Base-by-base conservation (phyloP, 148 eudicot species). In the Euryodendron excelsum region DNA sequence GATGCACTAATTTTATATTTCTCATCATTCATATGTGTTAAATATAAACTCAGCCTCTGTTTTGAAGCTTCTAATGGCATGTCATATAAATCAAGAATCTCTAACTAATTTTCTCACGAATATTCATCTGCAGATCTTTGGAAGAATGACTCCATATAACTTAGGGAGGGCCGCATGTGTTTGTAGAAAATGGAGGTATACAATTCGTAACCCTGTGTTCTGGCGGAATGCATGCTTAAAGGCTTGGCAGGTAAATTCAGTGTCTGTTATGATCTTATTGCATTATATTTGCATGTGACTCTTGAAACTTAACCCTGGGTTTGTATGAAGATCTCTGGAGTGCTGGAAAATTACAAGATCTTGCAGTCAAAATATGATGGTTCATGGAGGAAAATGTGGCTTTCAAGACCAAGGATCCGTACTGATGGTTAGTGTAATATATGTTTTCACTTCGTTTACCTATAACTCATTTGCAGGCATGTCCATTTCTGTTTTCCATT, bases 311-410 rank as follows among this genome's bases (percentile, higher is more conserved):
- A 53, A 76, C 15, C 28, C 59, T 48, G 37, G 5, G 3, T 14
- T 25, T 33, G 71, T 61, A 4, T 89, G 81, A 78, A 95, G 97
- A 65, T 90, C 71, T 82, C 83, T 80, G 96, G 96, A 71, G 83
- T 86, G 28, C 89, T 85, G 62, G 97, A 93, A 80, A 95, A 90
- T 81, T 95, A 89, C 80, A 91, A 88, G 87, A 74, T 88, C 47
- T 78, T 95, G 71, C 96, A 95, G 67, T 91, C 93, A 36, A 89
- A 84, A 70, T 95, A 95, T 85, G 96, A 89, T 85, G 90, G 94
- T 18, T 93, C 97, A 33, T 95, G 98, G 98, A 93, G 94, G 85
- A 95, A 91, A 86, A 93, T 95, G 97, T 95, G 97, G 98, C 96
- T 95, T 59, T 79, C 50, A 59, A 89, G 98, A 81, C 96, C 98